Percentiles rank a stretch among this genome's conserved stretches.
Conservation (phyloP, 805 yeast species). For the Candida ascalaphidarum region DNA sequence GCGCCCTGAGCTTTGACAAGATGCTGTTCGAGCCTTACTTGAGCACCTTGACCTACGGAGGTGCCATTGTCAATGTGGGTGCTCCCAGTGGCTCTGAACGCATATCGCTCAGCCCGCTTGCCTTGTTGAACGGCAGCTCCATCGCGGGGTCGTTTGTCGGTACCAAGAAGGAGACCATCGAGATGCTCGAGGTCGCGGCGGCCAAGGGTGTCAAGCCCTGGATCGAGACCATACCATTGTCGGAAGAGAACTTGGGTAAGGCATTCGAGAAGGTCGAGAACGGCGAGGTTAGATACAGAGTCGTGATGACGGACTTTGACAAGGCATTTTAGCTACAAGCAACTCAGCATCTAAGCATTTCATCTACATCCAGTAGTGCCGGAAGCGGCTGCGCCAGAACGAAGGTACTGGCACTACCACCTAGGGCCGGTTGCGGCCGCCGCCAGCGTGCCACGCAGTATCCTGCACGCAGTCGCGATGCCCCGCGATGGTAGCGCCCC, state of each 20-base stretch:
- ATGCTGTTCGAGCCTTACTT: conserved; percentile 43
- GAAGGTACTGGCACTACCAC: too few species aligned
- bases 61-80: conserved; percentile 58
- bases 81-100: conserved; percentile 43
- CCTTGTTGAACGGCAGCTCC: conserved; percentile 44
- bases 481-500: too few species aligned
- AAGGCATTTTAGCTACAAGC: too few species aligned
- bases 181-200: conserved; percentile 58
- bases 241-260: conserved; percentile 42
- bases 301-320: conserved; percentile 50
- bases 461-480: too few species aligned
- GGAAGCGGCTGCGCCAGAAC: too few species aligned
- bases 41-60: conserved; percentile 45
- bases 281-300: conserved; percentile 58
- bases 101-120: conserved; percentile 39
- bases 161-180: conserved; percentile 54
- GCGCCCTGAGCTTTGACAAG: conserved; percentile 43
- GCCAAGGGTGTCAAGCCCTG: conserved; percentile 52
- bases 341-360: too few species aligned
- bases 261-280: conserved; percentile 47
- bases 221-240: conserved; percentile 51
- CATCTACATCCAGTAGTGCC: too few species aligned
- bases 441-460: too few species aligned
- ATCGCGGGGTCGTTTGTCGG: conserved; percentile 56
- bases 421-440: too few species aligned